Evolutionary conservation across 192 early-diverging fungal species (phyloP).

Genomic region (Rhizoclosmatium sp.): DNA sequence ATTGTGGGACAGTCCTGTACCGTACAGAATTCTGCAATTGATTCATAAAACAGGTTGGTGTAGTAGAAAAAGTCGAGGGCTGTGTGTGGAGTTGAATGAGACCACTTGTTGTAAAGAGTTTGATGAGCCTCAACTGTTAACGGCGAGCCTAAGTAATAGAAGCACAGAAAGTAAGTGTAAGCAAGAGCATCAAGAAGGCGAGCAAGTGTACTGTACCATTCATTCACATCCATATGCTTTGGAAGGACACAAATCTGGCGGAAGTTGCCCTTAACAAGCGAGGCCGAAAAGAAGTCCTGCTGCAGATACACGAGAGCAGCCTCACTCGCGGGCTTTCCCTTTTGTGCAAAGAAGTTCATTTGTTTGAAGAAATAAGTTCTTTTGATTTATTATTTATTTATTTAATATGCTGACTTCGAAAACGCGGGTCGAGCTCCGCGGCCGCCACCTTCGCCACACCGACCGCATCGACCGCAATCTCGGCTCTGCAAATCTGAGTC

Average conservation of each 20-base stretch:
- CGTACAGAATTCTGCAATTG: slow-evolving; percentile 89
- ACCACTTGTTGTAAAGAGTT: background rate
- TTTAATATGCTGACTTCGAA: background rate
- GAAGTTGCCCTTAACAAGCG: slow-evolving; percentile 92
- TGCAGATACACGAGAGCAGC: slow-evolving; percentile 6
- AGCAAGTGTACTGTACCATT: slow-evolving; percentile 75
- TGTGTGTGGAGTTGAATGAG: slow-evolving; percentile 35
- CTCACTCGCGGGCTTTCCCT: background rate
- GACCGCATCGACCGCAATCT: slow-evolving; percentile 17
- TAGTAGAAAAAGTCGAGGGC: slow-evolving; percentile 95
- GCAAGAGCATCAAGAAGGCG: background rate
- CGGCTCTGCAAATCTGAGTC: no score
- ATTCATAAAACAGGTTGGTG: slow-evolving; percentile 88
- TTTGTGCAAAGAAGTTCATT: slow-evolving; percentile 6
- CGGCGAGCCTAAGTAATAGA: slow-evolving; percentile 41
- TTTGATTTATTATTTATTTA: slow-evolving; percentile 18
- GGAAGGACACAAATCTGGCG: slow-evolving; percentile 89
- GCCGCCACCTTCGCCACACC: no score
- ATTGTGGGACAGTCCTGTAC: slow-evolving; percentile 81
- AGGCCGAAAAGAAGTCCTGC: slow-evolving; percentile 67
- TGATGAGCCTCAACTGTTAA: slow-evolving; percentile 35
- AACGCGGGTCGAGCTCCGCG: background rate
- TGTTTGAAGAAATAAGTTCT: background rate
- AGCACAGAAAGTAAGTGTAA: slow-evolving; percentile 8
- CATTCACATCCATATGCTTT: slow-evolving; percentile 89